Evolutionary conservation across 2,329 filamentous ascomycete genomes (phyloP), one percentile per base, ranked within the genome.

Genomic region (Penicillium digitatum): DNA sequence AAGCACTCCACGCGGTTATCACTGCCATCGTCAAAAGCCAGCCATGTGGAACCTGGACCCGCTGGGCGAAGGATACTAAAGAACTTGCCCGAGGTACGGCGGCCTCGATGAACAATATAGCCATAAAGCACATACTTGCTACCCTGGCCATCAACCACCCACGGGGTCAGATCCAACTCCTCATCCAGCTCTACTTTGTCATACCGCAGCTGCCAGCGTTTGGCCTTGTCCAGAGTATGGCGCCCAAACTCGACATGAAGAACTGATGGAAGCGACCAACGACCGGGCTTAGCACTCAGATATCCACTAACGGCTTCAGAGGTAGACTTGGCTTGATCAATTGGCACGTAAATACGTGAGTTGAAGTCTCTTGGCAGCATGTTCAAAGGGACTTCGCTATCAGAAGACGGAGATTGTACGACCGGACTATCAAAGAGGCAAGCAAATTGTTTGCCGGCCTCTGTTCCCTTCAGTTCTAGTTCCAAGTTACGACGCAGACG

Each of bases 1-100:
- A 85, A 68, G 42, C 81, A 81, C 48, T 77, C 78, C 31, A 86
- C 82, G 48, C 78, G 76, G 54, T 82, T 81, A 31, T 80, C 79
- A 29, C 79, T 78, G 52, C 76, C 78, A 59, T 82, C 80, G 31
- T 82, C 78, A 59, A 85, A 86, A 32, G 77, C 78, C 52, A 86
- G 80, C 84, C 84, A 87, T 43, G 77, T 79, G 9, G 78, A 76
- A 10, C 76, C 78, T 6, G 79, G 78, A 2, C 83, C 82, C 42
- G 76, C 76, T 1, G 84, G 84, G 29, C 83, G 78, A 45, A 87
- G 68, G 32, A 85, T 79, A n/a, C 81, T 79, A 61, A 83, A 82
- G 70, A 84, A 86, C 35, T 80, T 76, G 45, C 79, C 79, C 5
- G 82, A 85, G 20, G 80, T 80, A 16, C 85, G 78, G 40, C 78